phyloP scores from a whole-genome alignment of 2,329 filamentous ascomycete genomes.

The Trichoderma semiorbis region DNA sequence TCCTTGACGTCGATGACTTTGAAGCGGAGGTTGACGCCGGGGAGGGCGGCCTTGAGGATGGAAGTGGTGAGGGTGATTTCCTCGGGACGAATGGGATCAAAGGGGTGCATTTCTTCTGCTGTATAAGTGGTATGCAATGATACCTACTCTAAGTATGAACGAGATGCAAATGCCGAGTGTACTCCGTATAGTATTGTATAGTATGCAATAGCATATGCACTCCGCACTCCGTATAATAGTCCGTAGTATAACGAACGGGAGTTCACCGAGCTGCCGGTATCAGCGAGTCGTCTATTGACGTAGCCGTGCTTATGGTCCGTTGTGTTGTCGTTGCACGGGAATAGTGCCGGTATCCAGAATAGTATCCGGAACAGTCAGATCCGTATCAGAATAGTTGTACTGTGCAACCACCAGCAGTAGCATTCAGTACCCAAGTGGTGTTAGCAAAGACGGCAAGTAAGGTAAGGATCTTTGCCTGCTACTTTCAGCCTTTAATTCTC shows the following conservation, averaged over 20 bases:
- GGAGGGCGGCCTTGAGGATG: slow-evolving; percentile 35
- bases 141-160: neutral
- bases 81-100: slow-evolving; percentile 47
- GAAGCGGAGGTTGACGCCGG: slow-evolving; percentile 33
- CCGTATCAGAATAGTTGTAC: neutral
- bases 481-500: neutral
- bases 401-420: neutral
- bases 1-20: slow-evolving; percentile 64
- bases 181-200: neutral
- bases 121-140: neutral
- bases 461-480: neutral
- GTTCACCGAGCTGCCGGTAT: neutral
- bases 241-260: neutral
- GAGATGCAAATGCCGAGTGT: neutral
- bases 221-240: neutral
- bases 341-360: neutral
- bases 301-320: neutral
- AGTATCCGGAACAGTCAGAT: neutral
- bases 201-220: no score
- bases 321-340: neutral
- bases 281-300: neutral
- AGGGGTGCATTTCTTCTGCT: neutral
- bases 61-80: slow-evolving; percentile 45
- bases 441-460: neutral
- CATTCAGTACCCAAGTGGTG: neutral